Conservation (phyloP, 139 green algal species). For the Haematococcus lacustris region DNA sequence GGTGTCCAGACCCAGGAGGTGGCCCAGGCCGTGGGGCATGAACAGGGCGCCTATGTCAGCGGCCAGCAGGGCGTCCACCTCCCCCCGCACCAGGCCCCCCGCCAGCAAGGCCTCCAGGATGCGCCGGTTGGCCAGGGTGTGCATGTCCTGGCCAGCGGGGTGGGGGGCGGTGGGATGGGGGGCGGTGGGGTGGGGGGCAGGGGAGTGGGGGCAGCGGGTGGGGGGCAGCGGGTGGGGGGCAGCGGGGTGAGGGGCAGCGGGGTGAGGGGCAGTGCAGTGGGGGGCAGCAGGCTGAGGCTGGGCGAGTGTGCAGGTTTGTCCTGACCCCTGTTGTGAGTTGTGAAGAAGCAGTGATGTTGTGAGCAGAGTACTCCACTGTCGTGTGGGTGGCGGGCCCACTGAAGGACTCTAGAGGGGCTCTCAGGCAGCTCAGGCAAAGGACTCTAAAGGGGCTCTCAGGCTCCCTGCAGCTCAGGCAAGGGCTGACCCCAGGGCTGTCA, state of each 20-base stretch:
- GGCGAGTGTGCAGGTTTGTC: background rate
- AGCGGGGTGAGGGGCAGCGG: background rate
- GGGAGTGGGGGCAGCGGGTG: background rate
- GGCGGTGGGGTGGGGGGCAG: background rate
- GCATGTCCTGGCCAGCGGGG: conserved; percentile 38
- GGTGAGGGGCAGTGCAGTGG: background rate
- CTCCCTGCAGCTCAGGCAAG: too few species aligned
- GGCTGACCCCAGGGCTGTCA: too few species aligned
- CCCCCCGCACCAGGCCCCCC: conserved; percentile 42
- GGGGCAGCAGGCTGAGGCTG: background rate
- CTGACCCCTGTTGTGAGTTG: background rate
- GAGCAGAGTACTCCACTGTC: too few species aligned
- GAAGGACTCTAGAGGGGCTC: too few species aligned
- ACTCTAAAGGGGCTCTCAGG: too few species aligned
- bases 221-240: too few species aligned
- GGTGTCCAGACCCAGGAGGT: conserved; percentile 85
- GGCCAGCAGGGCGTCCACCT: conserved; percentile 65
- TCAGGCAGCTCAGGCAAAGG: too few species aligned
- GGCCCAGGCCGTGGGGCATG: conserved; percentile 89
- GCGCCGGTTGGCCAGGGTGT: conserved; percentile 66
- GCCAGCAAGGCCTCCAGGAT: conserved; percentile 64
- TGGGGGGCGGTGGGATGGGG: background rate
- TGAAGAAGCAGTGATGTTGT: background rate
- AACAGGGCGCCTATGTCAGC: conserved; percentile 73
- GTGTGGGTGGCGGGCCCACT: too few species aligned